Conservation (phyloP, 2,329 filamentous ascomycete genomes). For the Claviceps spartinae region DNA sequence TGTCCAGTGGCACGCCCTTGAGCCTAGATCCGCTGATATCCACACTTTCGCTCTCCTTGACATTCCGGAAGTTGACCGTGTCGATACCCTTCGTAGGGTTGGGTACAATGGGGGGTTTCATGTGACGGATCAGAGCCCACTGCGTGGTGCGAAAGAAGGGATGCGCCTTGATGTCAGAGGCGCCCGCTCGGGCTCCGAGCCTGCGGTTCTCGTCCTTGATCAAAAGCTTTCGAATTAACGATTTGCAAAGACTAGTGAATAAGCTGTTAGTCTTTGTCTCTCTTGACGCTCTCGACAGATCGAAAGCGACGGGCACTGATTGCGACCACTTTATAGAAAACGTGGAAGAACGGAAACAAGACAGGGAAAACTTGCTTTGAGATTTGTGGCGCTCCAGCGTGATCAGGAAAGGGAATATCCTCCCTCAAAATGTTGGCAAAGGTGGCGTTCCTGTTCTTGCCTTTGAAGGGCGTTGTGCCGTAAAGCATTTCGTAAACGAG, state of each 20-base stretch:
- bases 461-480: constrained; percentile 97
- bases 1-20: constrained; percentile 78
- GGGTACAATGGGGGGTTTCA: constrained; percentile 94
- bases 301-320: too few species aligned
- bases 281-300: neutral
- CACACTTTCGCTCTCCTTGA: constrained; percentile 93
- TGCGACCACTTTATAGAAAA: too few species aligned
- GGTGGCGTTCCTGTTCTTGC: constrained; percentile 95
- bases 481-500: constrained; percentile 98
- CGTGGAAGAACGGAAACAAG: neutral
- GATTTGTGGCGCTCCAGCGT: constrained; percentile 67
- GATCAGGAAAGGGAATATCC: constrained; percentile 91
- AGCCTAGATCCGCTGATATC: constrained; percentile 57
- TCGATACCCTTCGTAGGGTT: constrained; percentile 82
- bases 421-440: constrained; percentile 95
- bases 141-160: constrained; percentile 93
- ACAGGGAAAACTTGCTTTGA: constrained; percentile 60
- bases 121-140: constrained; percentile 93
- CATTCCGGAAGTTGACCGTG: constrained; percentile 92
- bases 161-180: constrained; percentile 91
- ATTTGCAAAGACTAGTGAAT: constrained; percentile 73
- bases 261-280: neutral
- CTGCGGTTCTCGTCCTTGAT: constrained; percentile 96
- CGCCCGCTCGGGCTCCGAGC: constrained; percentile 83
- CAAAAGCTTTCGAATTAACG: constrained; percentile 83